Evolutionary conservation across 768 basidiomycete species (phyloP).

Genomic region (Polyporus arcularius): DNA sequence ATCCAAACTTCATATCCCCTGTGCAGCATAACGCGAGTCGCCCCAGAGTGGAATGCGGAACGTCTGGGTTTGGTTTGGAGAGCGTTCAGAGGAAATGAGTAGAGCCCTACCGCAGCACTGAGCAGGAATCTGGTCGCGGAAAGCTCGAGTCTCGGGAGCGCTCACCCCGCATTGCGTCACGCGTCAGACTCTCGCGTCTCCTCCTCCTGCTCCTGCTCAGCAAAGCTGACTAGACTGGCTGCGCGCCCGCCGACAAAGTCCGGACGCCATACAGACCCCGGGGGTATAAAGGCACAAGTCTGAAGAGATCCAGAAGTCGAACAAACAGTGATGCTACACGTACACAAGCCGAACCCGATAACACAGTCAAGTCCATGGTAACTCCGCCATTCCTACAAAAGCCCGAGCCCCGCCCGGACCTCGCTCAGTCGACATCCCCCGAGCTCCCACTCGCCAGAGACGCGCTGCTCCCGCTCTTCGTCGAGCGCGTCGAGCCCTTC

Average conservation of each 20-base stretch:
- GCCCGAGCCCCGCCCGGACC: background rate
- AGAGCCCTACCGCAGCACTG: too few species aligned
- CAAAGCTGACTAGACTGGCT: too few species aligned
- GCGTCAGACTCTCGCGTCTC: background rate
- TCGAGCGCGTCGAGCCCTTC: background rate
- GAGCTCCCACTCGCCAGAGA: background rate
- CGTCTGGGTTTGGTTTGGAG: too few species aligned
- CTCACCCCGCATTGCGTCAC: background rate
- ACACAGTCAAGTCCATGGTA: background rate
- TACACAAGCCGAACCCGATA: background rate
- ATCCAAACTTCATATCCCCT: constrained; percentile 5
- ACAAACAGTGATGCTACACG: too few species aligned
- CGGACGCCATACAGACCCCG: too few species aligned
- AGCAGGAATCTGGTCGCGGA: background rate
- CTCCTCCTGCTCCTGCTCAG: too few species aligned
- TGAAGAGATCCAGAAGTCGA: too few species aligned
- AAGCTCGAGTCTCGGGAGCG: background rate
- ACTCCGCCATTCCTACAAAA: background rate
- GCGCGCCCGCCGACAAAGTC: too few species aligned
- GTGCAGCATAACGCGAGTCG: background rate
- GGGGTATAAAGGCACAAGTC: too few species aligned
- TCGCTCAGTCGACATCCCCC: background rate
- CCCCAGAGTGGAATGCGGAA: too few species aligned
- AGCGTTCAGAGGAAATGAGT: too few species aligned
- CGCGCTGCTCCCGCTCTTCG: background rate